Base-by-base conservation (phyloP, 139 green algal genomes). In the Medakamo hakoo region DNA sequence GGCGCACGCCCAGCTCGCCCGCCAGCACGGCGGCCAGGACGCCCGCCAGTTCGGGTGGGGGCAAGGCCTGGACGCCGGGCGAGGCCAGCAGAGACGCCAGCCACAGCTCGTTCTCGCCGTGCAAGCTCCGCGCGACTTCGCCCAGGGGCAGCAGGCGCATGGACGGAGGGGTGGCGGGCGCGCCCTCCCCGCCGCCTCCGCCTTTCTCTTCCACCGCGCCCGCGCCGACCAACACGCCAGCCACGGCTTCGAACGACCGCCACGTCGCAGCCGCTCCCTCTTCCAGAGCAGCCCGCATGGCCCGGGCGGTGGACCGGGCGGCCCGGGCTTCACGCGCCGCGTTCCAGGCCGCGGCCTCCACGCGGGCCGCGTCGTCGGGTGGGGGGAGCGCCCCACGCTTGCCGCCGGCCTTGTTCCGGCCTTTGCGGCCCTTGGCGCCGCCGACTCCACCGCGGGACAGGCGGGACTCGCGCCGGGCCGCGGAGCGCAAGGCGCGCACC, bases 71-170 rank as follows among this genome's bases (percentile, higher is more conserved):
- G 3, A 86, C 62, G 1, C 58, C 72, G 2, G 73, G 65, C 60
- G 88, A 73, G 14, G 77, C 88, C 23, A 94, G 73, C 25, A 77
- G 83, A 55, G 82, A 67, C 21, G 86, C 87, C 71, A 95, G 76
- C 88, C 88, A 95, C 57, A 95, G 77, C 76, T 95, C 84, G 63
- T 95, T 94, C 27, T 78, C 73, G 27, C 81, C 76, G 63, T 79
- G 76, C 21, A 94, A 67, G 68, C 84, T 71, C 14, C 87, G 71
- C 0, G 82, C 77, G 16, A 88, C 78, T 27, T 84, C 63, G 0
- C 85, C 86, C 61, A 92, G 75, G 1, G 86, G 71, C 27, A 59
- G 21, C 22, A 78, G 27, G 27, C 25, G 27, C 27, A 52, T 4
- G 26, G 4, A 23, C 16, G 2, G 27, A 22, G 14, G 25, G 58